Percentiles rank a stretch among this genome's conserved stretches.
Conservation (phyloP, 176 grass and related monocot genomes). For the Areca catechu region DNA sequence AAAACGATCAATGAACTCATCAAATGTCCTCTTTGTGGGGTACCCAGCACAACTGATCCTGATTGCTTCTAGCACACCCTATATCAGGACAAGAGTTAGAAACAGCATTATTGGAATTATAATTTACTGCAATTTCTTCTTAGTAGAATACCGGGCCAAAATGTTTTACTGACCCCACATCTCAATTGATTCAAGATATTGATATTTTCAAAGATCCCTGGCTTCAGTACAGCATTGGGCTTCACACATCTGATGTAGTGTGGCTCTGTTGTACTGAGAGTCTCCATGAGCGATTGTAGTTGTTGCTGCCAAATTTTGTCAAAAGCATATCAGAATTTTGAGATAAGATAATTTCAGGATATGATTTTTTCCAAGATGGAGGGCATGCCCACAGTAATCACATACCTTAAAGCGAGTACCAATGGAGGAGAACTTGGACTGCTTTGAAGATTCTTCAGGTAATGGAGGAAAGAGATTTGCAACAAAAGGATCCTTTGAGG, state of each 20-base stretch:
- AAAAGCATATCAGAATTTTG: constrained; percentile 4
- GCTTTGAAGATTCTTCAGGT: constrained; percentile 82
- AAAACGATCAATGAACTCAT: constrained; percentile 90
- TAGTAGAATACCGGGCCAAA: too few species aligned
- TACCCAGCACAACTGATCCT: constrained; percentile 95
- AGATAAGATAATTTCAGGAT: not conserved
- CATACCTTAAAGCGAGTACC: constrained; percentile 94
- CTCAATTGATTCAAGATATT: constrained; percentile 88
- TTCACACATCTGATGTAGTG: constrained; percentile 99
- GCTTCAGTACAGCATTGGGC: constrained; percentile 80
- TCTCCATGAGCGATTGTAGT: constrained; percentile 97
- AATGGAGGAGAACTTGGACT: constrained; percentile 97
- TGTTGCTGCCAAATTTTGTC: constrained; percentile 66
- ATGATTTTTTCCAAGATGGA: too few species aligned
- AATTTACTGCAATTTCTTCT: too few species aligned
- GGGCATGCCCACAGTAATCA: constrained; percentile 14
- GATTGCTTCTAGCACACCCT: constrained; percentile 97
- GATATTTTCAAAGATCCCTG: constrained; percentile 78
- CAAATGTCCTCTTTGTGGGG: constrained; percentile 88
- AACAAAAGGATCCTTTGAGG: constrained; percentile 69
- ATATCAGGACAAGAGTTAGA: constrained; percentile 1
- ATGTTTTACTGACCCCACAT: constrained; percentile 64
- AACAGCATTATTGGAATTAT: not conserved
- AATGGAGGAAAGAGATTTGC: constrained; percentile 82
- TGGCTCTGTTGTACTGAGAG: constrained; percentile 80